Evolutionary conservation across 148 eudicot species (phyloP).

Genomic region (Rhododendron kiyosumense): DNA sequence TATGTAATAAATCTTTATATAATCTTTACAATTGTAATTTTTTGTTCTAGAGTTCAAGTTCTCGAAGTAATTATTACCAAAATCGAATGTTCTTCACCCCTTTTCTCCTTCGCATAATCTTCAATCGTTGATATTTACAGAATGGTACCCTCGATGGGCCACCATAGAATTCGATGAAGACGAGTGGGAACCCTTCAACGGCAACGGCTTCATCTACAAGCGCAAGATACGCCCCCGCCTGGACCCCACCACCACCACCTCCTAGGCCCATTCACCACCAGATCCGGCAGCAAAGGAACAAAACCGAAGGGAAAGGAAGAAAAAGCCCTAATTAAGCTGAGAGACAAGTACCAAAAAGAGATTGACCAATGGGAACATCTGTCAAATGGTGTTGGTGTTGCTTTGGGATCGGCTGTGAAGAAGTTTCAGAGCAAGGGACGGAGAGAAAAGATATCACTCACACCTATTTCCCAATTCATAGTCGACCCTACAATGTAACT

Average conservation of each 20-base stretch:
- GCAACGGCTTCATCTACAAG: slow-evolving; percentile 67
- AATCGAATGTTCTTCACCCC: too few species aligned
- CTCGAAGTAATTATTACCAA: background rate
- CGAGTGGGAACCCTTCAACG: slow-evolving; percentile 60
- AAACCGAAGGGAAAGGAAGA: slow-evolving; percentile 35
- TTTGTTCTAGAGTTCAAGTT: background rate
- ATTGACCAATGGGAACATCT: slow-evolving; percentile 59
- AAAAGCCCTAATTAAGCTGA: slow-evolving; percentile 39
- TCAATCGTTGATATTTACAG: too few species aligned
- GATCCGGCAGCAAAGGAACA: slow-evolving; percentile 44
- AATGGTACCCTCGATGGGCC: background rate
- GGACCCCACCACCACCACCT: slow-evolving; percentile 22
- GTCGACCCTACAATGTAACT: too few species aligned
- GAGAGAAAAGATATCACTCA: too few species aligned
- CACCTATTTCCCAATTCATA: too few species aligned
- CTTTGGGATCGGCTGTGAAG: too few species aligned
- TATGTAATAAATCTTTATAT: slow-evolving; percentile 2
- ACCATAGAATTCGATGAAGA: slow-evolving; percentile 14
- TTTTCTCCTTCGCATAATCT: too few species aligned
- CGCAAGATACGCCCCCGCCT: slow-evolving; percentile 47
- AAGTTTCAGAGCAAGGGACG: too few species aligned
- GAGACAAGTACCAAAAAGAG: slow-evolving; percentile 44
- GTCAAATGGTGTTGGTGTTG: slow-evolving; percentile 22
- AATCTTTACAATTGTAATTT: background rate
- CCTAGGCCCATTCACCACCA: slow-evolving; percentile 26